phyloP scores from a whole-genome alignment of 257 asterid species.

The Lycium barbarum region DNA sequence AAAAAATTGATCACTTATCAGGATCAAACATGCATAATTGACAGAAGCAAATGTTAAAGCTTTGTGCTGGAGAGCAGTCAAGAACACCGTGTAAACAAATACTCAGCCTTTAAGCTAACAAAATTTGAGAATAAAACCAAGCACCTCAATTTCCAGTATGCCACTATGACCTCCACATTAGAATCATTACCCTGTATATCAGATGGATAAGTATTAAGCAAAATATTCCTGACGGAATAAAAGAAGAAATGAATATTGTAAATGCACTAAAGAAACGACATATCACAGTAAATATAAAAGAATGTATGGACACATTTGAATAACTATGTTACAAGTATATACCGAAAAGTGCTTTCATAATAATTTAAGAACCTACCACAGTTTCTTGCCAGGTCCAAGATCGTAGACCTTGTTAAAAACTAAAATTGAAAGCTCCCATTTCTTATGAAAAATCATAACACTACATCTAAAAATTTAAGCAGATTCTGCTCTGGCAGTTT shows the following conservation, averaged over 20 bases:
- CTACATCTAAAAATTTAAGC: background rate
- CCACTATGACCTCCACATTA: conserved; percentile 48
- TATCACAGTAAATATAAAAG: background rate
- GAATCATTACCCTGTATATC: conserved; percentile 56
- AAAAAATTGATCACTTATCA: background rate
- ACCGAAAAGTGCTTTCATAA: background rate
- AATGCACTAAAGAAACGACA: background rate
- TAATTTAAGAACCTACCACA: background rate
- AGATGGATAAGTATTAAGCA: background rate
- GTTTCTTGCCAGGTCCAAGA: background rate
- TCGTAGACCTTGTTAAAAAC: background rate
- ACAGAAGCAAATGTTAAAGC: background rate
- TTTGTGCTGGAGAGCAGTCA: background rate
- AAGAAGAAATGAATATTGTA: conserved; percentile 1
- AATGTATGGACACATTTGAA: background rate
- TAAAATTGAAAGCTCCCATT: background rate
- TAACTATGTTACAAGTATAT: background rate
- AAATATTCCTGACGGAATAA: background rate
- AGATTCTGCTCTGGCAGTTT: background rate
- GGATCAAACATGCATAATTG: background rate
- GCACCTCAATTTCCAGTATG: conserved; percentile 85
- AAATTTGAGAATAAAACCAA: background rate
- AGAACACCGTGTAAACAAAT: background rate
- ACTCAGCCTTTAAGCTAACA: background rate
- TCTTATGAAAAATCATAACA: background rate